Conservation (phyloP, 306 rosid genomes). For the Prunus padus region DNA sequence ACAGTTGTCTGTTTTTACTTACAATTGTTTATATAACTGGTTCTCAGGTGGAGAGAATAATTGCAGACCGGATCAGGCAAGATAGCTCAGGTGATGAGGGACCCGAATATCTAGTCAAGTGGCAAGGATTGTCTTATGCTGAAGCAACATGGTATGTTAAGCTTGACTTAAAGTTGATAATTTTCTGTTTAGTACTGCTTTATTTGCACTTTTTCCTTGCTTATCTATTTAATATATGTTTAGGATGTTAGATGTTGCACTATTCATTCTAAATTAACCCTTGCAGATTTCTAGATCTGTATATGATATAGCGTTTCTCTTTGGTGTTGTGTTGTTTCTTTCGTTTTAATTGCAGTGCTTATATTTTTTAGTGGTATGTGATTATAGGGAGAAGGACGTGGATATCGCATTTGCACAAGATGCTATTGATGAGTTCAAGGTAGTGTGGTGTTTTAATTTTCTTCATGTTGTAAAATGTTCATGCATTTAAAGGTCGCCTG, state of each 20-base stretch:
- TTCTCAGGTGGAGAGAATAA: constrained; percentile 86
- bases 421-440: constrained; percentile 94
- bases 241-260: not conserved
- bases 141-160: constrained; percentile 87
- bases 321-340: constrained; percentile 1
- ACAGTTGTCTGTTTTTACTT: not conserved
- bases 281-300: not conserved
- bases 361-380: constrained; percentile 29
- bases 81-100: constrained; percentile 71
- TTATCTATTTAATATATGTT: not conserved
- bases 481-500: not conserved
- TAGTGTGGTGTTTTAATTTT: constrained; percentile 26
- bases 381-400: constrained; percentile 88
- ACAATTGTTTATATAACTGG: constrained; percentile 5
- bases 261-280: not conserved
- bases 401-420: constrained; percentile 94
- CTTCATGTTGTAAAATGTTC: not conserved
- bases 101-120: constrained; percentile 93
- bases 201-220: not conserved
- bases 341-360: constrained; percentile 13
- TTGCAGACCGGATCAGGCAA: constrained; percentile 80
- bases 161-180: constrained; percentile 14
- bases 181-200: constrained; percentile 3
- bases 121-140: constrained; percentile 99
- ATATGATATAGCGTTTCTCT: not conserved